A percentile compares a stretch with the other conserved stretches of the same genome.
These are phyloP conservation scores for Linderina pennispora DNA, from an alignment of 192 early-diverging fungal genomes.

Conservation along the genomic window DNA sequence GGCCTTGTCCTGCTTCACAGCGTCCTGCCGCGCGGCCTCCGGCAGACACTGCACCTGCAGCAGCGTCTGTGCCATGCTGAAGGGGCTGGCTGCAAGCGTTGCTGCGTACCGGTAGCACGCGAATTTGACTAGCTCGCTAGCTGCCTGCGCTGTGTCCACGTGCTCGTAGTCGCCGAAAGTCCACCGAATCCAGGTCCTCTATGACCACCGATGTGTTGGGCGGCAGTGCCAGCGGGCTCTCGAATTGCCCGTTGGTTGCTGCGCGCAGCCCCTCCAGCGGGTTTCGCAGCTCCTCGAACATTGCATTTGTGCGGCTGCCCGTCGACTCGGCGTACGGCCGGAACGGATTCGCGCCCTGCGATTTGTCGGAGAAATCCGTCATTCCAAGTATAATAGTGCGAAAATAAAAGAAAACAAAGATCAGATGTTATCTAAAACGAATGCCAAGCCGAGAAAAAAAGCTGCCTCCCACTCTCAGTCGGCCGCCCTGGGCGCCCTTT, in stretches of 20 bases:
- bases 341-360: too few relatives aligned
- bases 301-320: not conserved
- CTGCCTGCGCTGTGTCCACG: conserved; percentile 39
- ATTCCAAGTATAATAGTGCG: conserved; percentile 4
- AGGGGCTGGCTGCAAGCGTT: conserved; percentile 54
- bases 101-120: conserved; percentile 58
- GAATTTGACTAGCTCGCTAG: conserved; percentile 56
- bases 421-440: not conserved
- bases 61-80: conserved; percentile 62
- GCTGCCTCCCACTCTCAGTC: too few relatives aligned
- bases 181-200: conserved; percentile 9
- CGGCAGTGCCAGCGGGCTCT: conserved; percentile 5
- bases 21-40: conserved; percentile 7
- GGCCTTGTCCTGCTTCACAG: not conserved
- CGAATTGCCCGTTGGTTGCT: not conserved
- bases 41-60: conserved; percentile 72
- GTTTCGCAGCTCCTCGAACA: conserved; percentile 27
- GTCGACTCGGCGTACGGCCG: conserved; percentile 37
- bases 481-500: too few relatives aligned
- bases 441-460: too few relatives aligned
- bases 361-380: conserved; percentile 23
- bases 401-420: conserved; percentile 1
- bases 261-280: conserved; percentile 25
- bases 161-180: conserved; percentile 13
- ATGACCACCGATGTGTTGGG: conserved; percentile 1